A percentile compares a stretch with the other conserved stretches of the same genome.
Evolutionary conservation across 768 basidiomycete species (phyloP).

Genomic region (Pholiota molesta): DNA sequence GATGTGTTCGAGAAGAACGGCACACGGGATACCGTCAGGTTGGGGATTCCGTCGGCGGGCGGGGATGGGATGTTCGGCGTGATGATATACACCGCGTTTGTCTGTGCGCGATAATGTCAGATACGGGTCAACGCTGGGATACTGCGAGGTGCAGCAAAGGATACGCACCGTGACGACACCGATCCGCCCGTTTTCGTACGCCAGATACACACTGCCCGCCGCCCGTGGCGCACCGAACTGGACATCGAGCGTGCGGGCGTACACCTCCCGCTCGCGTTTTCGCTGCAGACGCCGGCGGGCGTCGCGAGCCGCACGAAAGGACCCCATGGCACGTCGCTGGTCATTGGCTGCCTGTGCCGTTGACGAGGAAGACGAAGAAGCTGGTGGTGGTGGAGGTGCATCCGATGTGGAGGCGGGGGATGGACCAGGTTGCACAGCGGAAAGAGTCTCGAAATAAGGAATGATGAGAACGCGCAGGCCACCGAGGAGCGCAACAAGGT

Average conservation of each 20-base stretch:
- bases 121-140: too few relatives aligned
- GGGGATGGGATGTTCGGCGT: conserved; percentile 25
- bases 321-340: not conserved
- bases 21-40: conserved; percentile 28
- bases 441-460: conserved; percentile 42
- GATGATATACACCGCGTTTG: conserved; percentile 34
- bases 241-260: conserved; percentile 39
- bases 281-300: not conserved
- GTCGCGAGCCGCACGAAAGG: not conserved
- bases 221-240: conserved; percentile 42
- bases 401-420: not conserved
- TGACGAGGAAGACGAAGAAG: not conserved
- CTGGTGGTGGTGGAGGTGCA: not conserved
- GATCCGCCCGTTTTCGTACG: conserved; percentile 46
- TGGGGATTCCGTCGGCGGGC: conserved; percentile 14
- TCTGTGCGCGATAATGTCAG: conserved; percentile 9
- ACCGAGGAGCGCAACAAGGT: conserved; percentile 42
- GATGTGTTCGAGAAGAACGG: conserved; percentile 33
- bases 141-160: conserved; percentile 3
- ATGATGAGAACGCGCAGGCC: conserved; percentile 46
- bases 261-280: conserved; percentile 24
- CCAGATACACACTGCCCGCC: conserved; percentile 46
- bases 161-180: conserved; percentile 50
- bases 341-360: not conserved
- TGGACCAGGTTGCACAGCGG: conserved; percentile 9